Evolutionary conservation across 2,329 filamentous ascomycete genomes (phyloP).

Genomic region (Hortaea werneckii): DNA sequence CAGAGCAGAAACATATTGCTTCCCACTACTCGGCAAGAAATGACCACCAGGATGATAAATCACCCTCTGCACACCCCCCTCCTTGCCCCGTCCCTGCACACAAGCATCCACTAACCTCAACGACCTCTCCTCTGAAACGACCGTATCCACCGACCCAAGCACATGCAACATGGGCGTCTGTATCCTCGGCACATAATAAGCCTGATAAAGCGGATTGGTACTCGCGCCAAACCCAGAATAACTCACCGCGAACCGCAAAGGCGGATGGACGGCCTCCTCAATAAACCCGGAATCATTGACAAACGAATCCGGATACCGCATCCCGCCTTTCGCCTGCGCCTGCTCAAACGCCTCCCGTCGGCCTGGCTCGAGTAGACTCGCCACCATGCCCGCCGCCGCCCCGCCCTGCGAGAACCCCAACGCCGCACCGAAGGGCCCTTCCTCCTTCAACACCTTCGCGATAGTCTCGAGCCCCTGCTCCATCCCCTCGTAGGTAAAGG

Average conservation of each 20-base stretch:
- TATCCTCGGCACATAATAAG: constrained; percentile 66
- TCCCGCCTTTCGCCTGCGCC: constrained; percentile 29
- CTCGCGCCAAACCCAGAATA: constrained; percentile 68
- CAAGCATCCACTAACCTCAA: constrained; percentile 57
- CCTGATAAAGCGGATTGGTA: constrained; percentile 50
- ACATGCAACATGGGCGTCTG: constrained; percentile 71
- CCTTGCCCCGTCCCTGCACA: constrained; percentile 34
- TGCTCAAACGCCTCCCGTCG: constrained; percentile 40
- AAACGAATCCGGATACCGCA: constrained; percentile 45
- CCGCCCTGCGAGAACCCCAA: constrained; percentile 78
- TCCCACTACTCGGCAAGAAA: constrained; percentile 68
- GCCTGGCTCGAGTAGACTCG: constrained; percentile 56
- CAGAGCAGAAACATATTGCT: constrained; percentile 68
- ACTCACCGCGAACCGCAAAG: constrained; percentile 59
- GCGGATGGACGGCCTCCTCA: constrained; percentile 37
- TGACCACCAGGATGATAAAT: constrained; percentile 81
- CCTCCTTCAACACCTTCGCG: constrained; percentile 50
- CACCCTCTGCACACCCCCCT: constrained; percentile 32
- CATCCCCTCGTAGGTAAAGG: constrained; percentile 53
- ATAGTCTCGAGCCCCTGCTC: constrained; percentile 57
- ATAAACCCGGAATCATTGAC: constrained; percentile 25
- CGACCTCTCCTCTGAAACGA: constrained; percentile 71
- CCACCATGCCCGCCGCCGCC: constrained; percentile 60
- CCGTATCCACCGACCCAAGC: constrained; percentile 72
- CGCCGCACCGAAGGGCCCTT: constrained; percentile 65